Base-by-base conservation (phyloP, 2,329 filamentous ascomycete genomes). In the Xylaria sp. region DNA sequence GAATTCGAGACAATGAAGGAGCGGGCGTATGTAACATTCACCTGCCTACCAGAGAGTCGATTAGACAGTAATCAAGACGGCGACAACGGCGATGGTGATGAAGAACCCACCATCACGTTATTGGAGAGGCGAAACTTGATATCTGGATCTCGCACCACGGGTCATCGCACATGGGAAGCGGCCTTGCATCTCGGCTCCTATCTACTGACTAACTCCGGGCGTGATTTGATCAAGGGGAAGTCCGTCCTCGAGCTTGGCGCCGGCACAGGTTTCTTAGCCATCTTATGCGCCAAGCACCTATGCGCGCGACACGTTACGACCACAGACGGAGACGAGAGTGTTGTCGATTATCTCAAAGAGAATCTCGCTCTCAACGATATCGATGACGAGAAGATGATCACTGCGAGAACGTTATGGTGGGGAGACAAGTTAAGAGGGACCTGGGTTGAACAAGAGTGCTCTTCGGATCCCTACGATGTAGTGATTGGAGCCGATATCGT, bases 121-220 rank as follows among this genome's bases (percentile, higher is more conserved):
- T 78, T 89, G 69, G 83, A 90, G 79, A 78, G 82, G 78, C 79
- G 87, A 74, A 80, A 86, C 76, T 75, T 88, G 23, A 82, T 89
- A 58, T 84, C 83, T 13, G 84, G 87, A 4, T 86, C 86, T 6
- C 86, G 87, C 10, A 90, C 87, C 1, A 92, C 90, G 0, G 90
- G 90, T 0, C 87, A 89, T 58, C 85, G 90, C 44, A 92, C 90
- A 2, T 92, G 90, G 90, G 90, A 92, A 79, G 90, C 88, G 4
- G 87, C 89, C 6, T 80, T 92, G 4, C 87, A 90, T 72, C 84
- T 92, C 1, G 89, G 84, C 10, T 84, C 86, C 2, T 92, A 88
- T 74, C 82, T 92, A 2, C 78, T 84, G 15, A 83, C 77, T 5
- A 74, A 79, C 4, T 57, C 74, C 11, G 87, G 86, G n/a, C 79